Evolutionary conservation across 257 asterid species (phyloP), one percentile per base, ranked within the genome.

Genomic region (Gynochthodes officinalis): DNA sequence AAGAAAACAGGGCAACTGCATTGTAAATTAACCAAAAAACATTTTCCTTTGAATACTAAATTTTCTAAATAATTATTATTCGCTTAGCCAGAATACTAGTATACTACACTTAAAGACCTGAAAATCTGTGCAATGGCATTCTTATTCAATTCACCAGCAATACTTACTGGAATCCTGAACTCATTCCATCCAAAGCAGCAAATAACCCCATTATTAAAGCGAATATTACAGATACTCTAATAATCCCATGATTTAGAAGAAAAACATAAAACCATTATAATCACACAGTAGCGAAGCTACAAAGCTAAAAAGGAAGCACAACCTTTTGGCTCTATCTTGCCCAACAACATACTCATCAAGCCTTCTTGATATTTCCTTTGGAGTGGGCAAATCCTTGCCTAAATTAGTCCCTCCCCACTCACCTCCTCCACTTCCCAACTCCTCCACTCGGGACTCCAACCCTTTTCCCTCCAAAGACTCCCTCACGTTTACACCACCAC

Each of bases 251-350:
- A 40, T 5, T 30, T 30, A 46, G 42, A 59, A 14, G n/a, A n/a
- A 43, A 30, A 46, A 27, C 40, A 37, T 25, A 43, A 0, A 59
- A 21, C 32, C 60, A 23, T 53, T n/a, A 59, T 28, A 21, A 30
- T 23, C 44, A 44, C 33, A 44, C 21, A 40, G 8, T 2, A 5
- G 39, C 39, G 5, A 43, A 65, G 16, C 23, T 39, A 23, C 6
- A 39, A 6, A 1, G 43, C 15, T 16, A n/a, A 59, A 23, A 72
- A 21, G 16, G 67, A n/a, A n/a, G n/a, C n/a, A n/a, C 59, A 32
- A 90, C 98, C 98, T 93, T 93, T 93, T 90, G 15, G 96, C 97
- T 81, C 64, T 85, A 71, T 89, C 91, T 81, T 93, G 98, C 78
- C 96, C 98, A 53, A 90, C 79, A 70, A 90, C 98, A 82, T 81